Base-by-base conservation (phyloP, 2,329 filamentous ascomycete genomes). In the Coniochaeta sp. region DNA sequence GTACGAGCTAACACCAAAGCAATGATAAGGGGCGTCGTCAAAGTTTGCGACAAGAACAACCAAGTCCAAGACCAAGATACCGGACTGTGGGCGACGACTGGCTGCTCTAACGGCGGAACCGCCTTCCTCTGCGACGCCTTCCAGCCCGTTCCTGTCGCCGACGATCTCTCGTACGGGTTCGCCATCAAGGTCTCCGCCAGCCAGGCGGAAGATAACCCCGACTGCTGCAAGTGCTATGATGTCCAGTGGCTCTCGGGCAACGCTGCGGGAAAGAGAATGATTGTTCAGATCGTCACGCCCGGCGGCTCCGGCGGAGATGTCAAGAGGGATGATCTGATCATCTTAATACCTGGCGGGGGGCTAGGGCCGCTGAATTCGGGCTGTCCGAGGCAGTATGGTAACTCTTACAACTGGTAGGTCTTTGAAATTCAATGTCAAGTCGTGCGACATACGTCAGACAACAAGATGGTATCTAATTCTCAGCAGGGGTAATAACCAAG, bases 161-260 rank as follows among this genome's bases (percentile, higher is more conserved):
- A 66, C 22, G 43, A 62, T 17, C 61, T 67, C 26, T 59, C 54
- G 44, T 62, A 62, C 50, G 64, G 63, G 11, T 67, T 67, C 50
- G 65, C 62, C 43, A 50, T 65, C 16, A 55, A 64, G 28, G 65
- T 61, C 26, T 57, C 62, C 11, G 60, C 61, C 14, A 62, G 63
- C 54, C 47, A 52, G 47, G 47, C 47, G 12, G 24, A 52, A 52
- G 47, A 52, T 24, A 52, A 52, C 47, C 47, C 47, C 9, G 47
- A 52, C 47, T 67, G 65, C 64, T 67, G 65, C 63, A 60, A 62
- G 59, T 67, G 65, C 63, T 67, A 59, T 52, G 64, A 66, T 56
- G 60, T 67, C 16, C 17, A 22, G 7, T 67, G 64, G 63, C 62
- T 56, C 11, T 62, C 62, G 34, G 64, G 65, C 4, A 57, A 61